These are phyloP conservation scores for Eudorina sp. DNA, from an alignment of 139 green algal genomes.

Conservation along the genomic window DNA sequence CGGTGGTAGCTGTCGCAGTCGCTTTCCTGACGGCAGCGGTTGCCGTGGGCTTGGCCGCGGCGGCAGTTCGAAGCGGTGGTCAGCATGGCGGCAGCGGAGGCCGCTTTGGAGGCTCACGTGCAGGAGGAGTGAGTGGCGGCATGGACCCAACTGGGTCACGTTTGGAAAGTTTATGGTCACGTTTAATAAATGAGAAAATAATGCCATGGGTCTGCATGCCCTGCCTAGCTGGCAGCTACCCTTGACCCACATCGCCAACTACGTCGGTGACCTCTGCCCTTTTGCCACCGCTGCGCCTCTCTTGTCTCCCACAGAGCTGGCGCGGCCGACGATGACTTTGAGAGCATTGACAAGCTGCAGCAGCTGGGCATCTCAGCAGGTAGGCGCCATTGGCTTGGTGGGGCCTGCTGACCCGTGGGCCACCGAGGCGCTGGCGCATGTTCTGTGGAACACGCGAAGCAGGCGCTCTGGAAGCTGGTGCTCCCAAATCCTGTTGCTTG, in stretches of 20 bases:
- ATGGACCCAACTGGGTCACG: neutral
- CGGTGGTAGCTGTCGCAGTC: neutral
- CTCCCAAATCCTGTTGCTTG: too few relatives aligned
- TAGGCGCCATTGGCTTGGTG: too few relatives aligned
- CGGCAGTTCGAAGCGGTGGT: neutral
- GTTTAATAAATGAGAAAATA: neutral
- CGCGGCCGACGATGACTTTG: conserved; percentile 62
- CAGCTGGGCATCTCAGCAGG: conserved; percentile 77
- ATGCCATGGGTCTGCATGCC: neutral
- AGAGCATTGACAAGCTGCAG: conserved; percentile 79
- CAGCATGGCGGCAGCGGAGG: conserved; percentile 8
- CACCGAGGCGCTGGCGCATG: too few relatives aligned
- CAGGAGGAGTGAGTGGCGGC: conserved; percentile 15
- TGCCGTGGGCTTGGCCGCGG: neutral
- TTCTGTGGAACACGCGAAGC: too few relatives aligned
- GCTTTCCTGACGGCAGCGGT: neutral
- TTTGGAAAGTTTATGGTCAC: neutral
- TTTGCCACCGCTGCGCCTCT: neutral
- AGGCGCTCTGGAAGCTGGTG: too few relatives aligned
- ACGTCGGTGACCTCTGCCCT: neutral
- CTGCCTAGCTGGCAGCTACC: neutral
- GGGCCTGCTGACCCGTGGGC: too few relatives aligned
- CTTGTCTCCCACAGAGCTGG: neutral
- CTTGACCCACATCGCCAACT: neutral
- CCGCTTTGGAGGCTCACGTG: conserved; percentile 10